phyloP scores from a whole-genome alignment of 2,329 filamentous ascomycete genomes.

The Botrytis byssoidea region DNA sequence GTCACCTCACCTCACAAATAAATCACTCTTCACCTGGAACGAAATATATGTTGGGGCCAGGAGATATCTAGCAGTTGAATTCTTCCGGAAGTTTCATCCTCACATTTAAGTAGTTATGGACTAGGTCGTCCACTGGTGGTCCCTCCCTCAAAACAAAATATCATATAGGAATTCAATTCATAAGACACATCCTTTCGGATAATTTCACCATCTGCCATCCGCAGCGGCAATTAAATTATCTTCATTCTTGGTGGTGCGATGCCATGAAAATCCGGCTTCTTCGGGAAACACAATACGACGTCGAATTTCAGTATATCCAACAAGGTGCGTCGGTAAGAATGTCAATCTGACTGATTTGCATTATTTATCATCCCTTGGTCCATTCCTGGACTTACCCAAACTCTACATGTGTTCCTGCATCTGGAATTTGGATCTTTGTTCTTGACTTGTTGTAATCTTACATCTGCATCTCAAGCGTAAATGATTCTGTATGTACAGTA shows the following conservation, averaged over 20 bases:
- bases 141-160: not conserved
- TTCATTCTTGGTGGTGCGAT: slow-evolving; percentile 1
- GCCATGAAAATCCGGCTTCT: not conserved
- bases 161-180: not conserved
- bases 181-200: not conserved
- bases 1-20: not conserved
- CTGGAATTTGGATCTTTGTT: not conserved
- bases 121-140: not conserved
- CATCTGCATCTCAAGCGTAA: not conserved
- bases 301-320: not conserved
- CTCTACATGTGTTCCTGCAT: not conserved
- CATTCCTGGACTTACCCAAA: not conserved
- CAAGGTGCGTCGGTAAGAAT: not conserved
- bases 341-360: not conserved
- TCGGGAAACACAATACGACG: slow-evolving; percentile 5
- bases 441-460: slow-evolving; percentile 1
- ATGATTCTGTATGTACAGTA: not conserved
- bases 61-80: not conserved
- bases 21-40: not conserved
- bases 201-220: not conserved
- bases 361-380: not conserved
- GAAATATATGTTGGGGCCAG: not conserved
- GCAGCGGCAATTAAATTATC: not conserved
- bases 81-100: not conserved
- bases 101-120: not conserved